Conservation (phyloP, 768 basidiomycete genomes). For the Lactarius sanguifluus region DNA sequence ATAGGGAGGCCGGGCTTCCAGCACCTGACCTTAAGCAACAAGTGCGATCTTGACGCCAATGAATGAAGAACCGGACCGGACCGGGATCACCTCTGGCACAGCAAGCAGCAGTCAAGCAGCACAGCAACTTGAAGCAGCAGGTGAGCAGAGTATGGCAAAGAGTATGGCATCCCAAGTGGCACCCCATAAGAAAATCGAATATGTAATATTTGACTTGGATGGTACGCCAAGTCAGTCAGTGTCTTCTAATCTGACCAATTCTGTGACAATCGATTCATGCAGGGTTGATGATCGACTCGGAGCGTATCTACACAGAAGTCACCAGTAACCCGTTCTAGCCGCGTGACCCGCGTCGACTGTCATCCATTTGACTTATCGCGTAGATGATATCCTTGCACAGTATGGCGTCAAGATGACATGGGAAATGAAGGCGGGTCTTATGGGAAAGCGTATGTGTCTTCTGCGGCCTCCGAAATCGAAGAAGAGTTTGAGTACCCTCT, state of each 20-base stretch:
- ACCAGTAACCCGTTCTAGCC: conserved; percentile 60
- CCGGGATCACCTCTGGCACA: too few species aligned
- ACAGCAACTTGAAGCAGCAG: too few species aligned
- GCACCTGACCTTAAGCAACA: too few species aligned
- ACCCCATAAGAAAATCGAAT: conserved; percentile 24
- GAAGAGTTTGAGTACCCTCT: too few species aligned
- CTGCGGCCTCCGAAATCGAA: background rate
- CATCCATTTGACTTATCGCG: conserved; percentile 17
- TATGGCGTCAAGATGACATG: conserved; percentile 81
- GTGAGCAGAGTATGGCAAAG: too few species aligned
- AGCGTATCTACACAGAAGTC: conserved; percentile 71
- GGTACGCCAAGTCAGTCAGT: conserved; percentile 29
- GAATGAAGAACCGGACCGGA: too few species aligned
- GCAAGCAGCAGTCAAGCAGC: too few species aligned
- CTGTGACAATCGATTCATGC: background rate
- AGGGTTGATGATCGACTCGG: conserved; percentile 79
- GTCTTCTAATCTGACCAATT: background rate
- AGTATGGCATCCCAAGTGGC: too few species aligned
- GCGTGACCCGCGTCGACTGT: background rate
- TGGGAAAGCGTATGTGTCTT: conserved; percentile 68
- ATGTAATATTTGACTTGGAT: conserved; percentile 41
- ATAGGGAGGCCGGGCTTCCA: too few species aligned
- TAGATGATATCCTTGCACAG: conserved; percentile 69
- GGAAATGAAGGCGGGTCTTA: conserved; percentile 83
- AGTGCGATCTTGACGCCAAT: too few species aligned